Conservation (phyloP, 2,329 filamentous ascomycete species). For the Aspergillus phoenicis region DNA sequence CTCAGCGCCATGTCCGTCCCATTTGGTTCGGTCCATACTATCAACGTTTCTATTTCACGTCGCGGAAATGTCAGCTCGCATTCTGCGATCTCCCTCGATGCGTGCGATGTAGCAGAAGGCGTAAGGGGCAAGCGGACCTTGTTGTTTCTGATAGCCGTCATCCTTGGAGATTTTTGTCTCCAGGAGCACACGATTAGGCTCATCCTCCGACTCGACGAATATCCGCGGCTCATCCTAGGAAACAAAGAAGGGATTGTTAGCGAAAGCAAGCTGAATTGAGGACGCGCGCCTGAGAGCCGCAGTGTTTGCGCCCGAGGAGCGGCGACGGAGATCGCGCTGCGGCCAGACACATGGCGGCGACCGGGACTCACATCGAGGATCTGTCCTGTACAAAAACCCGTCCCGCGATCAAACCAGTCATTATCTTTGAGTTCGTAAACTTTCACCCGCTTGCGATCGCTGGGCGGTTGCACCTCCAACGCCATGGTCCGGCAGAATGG, state of each 20-base stretch:
- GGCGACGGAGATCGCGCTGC: slow-evolving; percentile 17
- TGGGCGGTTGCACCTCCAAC: slow-evolving; percentile 50
- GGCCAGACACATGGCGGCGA: background rate
- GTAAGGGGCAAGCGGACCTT: slow-evolving; percentile 59
- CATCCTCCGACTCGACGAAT: slow-evolving; percentile 89
- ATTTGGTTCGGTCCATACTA: slow-evolving; percentile 94
- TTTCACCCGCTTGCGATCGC: slow-evolving; percentile 74
- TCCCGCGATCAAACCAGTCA: slow-evolving; percentile 98
- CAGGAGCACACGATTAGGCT: slow-evolving; percentile 78
- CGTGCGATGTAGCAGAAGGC: slow-evolving; percentile 30
- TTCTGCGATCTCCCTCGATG: slow-evolving; percentile 8
- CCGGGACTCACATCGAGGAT: slow-evolving; percentile 66
- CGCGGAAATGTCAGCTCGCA: slow-evolving; percentile 28
- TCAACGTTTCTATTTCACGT: slow-evolving; percentile 75
- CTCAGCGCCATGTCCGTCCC: slow-evolving; percentile 96
- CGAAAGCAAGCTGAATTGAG: slow-evolving; percentile 9
- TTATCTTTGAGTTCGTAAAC: slow-evolving; percentile 98
- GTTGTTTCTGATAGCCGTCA: slow-evolving; percentile 97
- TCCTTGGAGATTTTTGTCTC: slow-evolving; percentile 90
- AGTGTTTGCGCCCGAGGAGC: slow-evolving; percentile 24
- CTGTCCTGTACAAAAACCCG: slow-evolving; percentile 86
- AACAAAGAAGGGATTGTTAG: slow-evolving; percentile 15
- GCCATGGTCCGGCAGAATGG: slow-evolving; percentile 47
- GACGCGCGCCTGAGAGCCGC: slow-evolving; percentile 21
- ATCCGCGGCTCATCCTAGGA: slow-evolving; percentile 79